phyloP scores from a whole-genome alignment of 2,329 filamentous ascomycete species.

The Pseudocercospora fijiensis region DNA sequence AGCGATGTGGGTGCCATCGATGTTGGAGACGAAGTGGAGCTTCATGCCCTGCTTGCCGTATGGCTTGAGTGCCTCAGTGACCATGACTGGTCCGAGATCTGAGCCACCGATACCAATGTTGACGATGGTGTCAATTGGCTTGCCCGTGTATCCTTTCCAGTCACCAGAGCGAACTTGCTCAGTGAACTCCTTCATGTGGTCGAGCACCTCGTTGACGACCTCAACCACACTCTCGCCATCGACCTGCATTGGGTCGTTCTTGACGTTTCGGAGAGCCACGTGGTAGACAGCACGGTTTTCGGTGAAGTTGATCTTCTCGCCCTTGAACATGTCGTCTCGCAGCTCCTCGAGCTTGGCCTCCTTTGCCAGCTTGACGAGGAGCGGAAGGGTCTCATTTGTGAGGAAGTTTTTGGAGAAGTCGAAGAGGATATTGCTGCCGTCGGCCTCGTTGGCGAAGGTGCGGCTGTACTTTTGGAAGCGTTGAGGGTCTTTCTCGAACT shows the following conservation, averaged over 20 bases:
- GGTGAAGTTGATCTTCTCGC: slow-evolving; percentile 99
- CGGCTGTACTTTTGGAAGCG: slow-evolving; percentile 89
- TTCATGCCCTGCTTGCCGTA: slow-evolving; percentile 85
- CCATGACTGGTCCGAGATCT: slow-evolving; percentile 97
- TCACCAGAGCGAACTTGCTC: slow-evolving; percentile 90
- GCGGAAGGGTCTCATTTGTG: slow-evolving; percentile 83
- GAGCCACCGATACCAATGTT: slow-evolving; percentile 98
- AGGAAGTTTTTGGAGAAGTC: slow-evolving; percentile 99
- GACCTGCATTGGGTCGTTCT: slow-evolving; percentile 77
- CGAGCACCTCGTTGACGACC: slow-evolving; percentile 83
- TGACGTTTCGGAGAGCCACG: slow-evolving; percentile 85
- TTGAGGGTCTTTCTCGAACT: slow-evolving; percentile 81
- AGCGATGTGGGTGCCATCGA: slow-evolving; percentile 95
- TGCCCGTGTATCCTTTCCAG: slow-evolving; percentile 97
- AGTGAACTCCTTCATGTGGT: slow-evolving; percentile 98
- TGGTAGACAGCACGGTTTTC: slow-evolving; percentile 96
- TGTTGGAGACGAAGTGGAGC: slow-evolving; percentile 98
- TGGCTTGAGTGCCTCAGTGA: slow-evolving; percentile 93
- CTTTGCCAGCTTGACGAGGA: slow-evolving; percentile 85
- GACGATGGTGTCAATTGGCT: slow-evolving; percentile 94
- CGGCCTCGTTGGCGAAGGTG: slow-evolving; percentile 75
- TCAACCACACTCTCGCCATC: slow-evolving; percentile 92
- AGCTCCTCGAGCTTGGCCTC: slow-evolving; percentile 90
- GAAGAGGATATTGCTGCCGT: slow-evolving; percentile 85
- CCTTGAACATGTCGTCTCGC: slow-evolving; percentile 94